Base-by-base conservation (phyloP, 257 asterid species). In the Coffea canephora region DNA sequence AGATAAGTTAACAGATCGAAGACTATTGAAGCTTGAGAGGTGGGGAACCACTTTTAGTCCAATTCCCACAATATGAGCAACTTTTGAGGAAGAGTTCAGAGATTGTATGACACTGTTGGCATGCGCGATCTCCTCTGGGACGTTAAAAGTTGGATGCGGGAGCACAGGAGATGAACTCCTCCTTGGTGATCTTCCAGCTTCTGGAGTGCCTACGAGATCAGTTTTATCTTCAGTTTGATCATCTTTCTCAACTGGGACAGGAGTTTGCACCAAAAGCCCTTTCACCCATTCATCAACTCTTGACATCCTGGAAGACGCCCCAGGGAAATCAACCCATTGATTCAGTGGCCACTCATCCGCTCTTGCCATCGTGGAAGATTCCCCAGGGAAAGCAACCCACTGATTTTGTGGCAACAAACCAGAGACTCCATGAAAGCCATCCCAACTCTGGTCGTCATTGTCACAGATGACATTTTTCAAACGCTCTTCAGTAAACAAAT, bases 321-420 rank as follows among this genome's bases (percentile, higher is more conserved):
- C 77, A 59, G 91, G 91, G 49, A 90, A 88, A 79, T 90, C 93
- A 84, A 90, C 87, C 96, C 92, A 91, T 79, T 89, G 95, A 79
- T 93, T 90, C 77, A 90, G 95, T 54, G 95, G 93, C 97, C 91
- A 92, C 81, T 90, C 89, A 31, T 82, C 83, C 25, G 90, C 89
- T 82, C 94, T 87, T 19, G 87, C 52, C 48, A 85, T 85, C 23
- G 87, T 87, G 73, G 92, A 84, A 11, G 95, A 87, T 48, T 87
- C 89, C 8, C 83, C 78, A 39, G 94, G 91, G 69, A 90, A 88
- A 82, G 94, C 97, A 84, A 91, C 89, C 97, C 95, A 93, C 78
- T 93, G 97, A 78, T 93, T 90, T 78, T 93, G 97, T 55, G 95
- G 94, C 97, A 94, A 93, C 82, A 85, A 79, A 67, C 94, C 89